phyloP scores from a whole-genome alignment of 2,329 filamentous ascomycete species.

The Aspergillus hortae region DNA sequence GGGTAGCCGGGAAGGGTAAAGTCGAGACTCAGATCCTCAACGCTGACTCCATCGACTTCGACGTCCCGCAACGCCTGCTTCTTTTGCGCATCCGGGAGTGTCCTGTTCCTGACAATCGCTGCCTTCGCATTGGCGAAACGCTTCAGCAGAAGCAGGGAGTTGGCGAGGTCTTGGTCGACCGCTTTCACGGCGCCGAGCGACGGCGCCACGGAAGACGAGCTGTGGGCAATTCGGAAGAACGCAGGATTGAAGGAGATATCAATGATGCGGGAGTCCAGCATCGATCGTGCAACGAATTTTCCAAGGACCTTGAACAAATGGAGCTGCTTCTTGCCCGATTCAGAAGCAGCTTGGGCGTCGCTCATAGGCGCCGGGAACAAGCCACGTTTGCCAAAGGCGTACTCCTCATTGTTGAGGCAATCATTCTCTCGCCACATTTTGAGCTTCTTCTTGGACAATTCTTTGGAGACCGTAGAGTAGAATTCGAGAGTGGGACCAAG shows the following conservation, averaged over 20 bases:
- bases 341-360: conserved; percentile 66
- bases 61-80: conserved; percentile 65
- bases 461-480: conserved; percentile 94
- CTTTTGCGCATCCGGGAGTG: conserved; percentile 67
- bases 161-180: conserved; percentile 81
- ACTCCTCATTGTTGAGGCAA: conserved; percentile 66
- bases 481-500: conserved; percentile 95
- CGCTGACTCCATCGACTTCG: conserved; percentile 67
- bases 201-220: conserved; percentile 64
- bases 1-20: conserved; percentile 94
- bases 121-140: conserved; percentile 82
- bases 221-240: conserved; percentile 91
- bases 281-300: conserved; percentile 95
- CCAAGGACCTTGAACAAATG: conserved; percentile 90
- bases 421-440: conserved; percentile 96
- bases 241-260: conserved; percentile 96
- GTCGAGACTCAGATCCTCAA: conserved; percentile 88
- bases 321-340: conserved; percentile 82
- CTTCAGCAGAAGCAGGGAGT: conserved; percentile 81
- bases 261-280: conserved; percentile 97
- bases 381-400: conserved; percentile 77
- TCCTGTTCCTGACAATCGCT: conserved; percentile 69
- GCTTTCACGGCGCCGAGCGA: conserved; percentile 86
- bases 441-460: conserved; percentile 95
- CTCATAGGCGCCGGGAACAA: conserved; percentile 91